phyloP scores from a whole-genome alignment of 257 asterid genomes.

The Solanum dulcamara region DNA sequence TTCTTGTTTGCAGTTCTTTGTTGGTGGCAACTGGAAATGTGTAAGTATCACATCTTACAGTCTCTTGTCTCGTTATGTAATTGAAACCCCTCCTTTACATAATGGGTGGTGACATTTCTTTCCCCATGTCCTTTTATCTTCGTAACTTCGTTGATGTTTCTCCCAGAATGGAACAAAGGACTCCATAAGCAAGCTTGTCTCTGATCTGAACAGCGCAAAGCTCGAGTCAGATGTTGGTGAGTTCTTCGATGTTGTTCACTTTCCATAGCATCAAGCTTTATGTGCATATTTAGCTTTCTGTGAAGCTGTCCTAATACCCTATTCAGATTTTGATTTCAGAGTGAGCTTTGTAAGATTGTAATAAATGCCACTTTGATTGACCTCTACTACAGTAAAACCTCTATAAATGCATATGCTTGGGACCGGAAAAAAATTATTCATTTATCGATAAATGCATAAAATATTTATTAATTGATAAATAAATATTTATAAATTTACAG shows the following conservation, averaged over 20 bases:
- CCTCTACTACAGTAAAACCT: too few species aligned
- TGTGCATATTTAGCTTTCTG: not conserved
- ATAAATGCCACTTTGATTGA: not conserved
- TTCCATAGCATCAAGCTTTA: not conserved
- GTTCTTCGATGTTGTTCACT: slow-evolving; percentile 9
- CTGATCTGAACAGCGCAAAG: slow-evolving; percentile 67
- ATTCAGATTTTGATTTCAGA: not conserved
- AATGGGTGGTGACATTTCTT: slow-evolving; percentile 1
- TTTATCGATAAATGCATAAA: too few species aligned
- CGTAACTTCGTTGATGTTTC: not conserved
- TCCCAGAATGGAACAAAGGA: slow-evolving; percentile 79
- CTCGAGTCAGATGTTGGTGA: slow-evolving; percentile 89
- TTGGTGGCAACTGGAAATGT: slow-evolving; percentile 99
- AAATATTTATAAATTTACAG: too few species aligned
- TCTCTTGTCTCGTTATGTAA: not conserved
- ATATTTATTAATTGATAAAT: too few species aligned
- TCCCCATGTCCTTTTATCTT: slow-evolving; percentile 2
- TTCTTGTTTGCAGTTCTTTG: slow-evolving; percentile 80
- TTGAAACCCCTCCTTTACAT: not conserved
- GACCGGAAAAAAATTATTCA: too few species aligned
- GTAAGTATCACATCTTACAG: slow-evolving; percentile 41
- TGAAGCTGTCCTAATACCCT: not conserved
- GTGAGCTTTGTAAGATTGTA: not conserved
- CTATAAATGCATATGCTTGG: too few species aligned
- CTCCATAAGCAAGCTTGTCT: slow-evolving; percentile 69